Evolutionary conservation across 1,284 basidiomycete genomes (phyloP).

Genomic region (Agroathelia rolfsii): DNA sequence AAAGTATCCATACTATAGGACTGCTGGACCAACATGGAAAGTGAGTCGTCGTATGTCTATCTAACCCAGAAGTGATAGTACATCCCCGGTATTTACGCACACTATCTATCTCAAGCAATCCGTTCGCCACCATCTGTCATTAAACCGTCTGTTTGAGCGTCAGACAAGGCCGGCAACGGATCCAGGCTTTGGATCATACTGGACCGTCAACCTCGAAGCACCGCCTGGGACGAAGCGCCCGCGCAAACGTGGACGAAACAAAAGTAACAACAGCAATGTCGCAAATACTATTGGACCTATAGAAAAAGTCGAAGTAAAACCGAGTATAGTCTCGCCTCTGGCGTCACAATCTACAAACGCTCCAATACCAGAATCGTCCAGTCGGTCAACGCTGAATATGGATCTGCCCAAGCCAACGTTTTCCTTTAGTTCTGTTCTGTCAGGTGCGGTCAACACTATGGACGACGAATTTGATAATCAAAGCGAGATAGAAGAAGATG

Average conservation of each 20-base stretch:
- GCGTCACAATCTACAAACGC: slow-evolving; percentile 2
- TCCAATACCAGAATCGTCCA: slow-evolving; percentile 5
- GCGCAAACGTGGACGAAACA: slow-evolving; percentile 62
- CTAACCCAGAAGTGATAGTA: slow-evolving; percentile 14
- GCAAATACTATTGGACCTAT: slow-evolving; percentile 15
- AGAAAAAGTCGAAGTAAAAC: slow-evolving; percentile 9
- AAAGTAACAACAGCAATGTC: slow-evolving; percentile 30
- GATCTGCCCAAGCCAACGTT: slow-evolving; percentile 1
- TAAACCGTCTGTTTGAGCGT: slow-evolving; percentile 70
- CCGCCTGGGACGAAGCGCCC: slow-evolving; percentile 76
- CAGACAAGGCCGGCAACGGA: slow-evolving; percentile 71
- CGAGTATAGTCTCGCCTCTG: slow-evolving; percentile 3
- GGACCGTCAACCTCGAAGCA: slow-evolving; percentile 71
- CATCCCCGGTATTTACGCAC: slow-evolving; percentile 7
- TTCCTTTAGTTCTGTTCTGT: slow-evolving; percentile 10
- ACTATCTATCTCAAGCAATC: slow-evolving; percentile 51
- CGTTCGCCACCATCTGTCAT: slow-evolving; percentile 68
- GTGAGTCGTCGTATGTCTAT: slow-evolving; percentile 26
- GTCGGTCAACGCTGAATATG: slow-evolving; percentile 4
- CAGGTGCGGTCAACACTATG: slow-evolving; percentile 12
- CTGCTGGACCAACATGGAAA: slow-evolving; percentile 74
- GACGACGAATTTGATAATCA: slow-evolving; percentile 15
- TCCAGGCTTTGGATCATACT: slow-evolving; percentile 75
- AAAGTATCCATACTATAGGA: slow-evolving; percentile 70
- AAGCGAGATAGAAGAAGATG: slow-evolving; percentile 27